Evolutionary conservation across 2,329 filamentous ascomycete species (phyloP).

Genomic region (Epichloe amarillans): DNA sequence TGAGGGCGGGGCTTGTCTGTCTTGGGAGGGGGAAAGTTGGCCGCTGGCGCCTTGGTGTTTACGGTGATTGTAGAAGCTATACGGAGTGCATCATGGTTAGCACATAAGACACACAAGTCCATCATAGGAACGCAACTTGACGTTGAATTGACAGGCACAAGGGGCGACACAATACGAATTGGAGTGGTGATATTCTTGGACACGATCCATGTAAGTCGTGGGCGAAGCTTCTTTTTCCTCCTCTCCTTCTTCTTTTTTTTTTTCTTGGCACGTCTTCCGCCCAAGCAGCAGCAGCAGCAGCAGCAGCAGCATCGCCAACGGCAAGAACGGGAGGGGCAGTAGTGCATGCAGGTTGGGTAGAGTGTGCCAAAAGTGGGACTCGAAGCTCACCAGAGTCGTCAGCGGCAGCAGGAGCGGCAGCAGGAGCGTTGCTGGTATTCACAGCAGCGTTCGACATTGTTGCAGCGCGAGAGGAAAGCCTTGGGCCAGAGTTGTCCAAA

Average conservation of each 20-base stretch:
- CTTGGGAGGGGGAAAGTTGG: conserved; percentile 70
- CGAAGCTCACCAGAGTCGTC: conserved; percentile 28
- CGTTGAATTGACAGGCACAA: background rate
- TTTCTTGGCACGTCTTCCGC: background rate
- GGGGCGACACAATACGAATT: background rate
- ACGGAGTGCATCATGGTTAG: conserved; percentile 13
- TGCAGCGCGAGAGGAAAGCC: conserved; percentile 20
- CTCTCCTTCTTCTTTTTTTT: too few species aligned
- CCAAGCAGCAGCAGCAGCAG: conserved; percentile 5
- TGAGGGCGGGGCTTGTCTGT: conserved; percentile 96
- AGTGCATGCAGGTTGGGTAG: conserved; percentile 7
- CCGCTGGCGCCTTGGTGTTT: conserved; percentile 29
- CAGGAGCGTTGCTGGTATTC: conserved; percentile 11
- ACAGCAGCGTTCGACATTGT: conserved; percentile 24
- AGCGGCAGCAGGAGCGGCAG: conserved; percentile 3
- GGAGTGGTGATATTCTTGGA: background rate
- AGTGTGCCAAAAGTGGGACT: conserved; percentile 5
- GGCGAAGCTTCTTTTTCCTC: background rate
- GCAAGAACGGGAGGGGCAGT: conserved; percentile 22
- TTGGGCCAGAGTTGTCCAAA: conserved; percentile 25
- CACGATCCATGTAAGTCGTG: background rate
- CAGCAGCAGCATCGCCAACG: conserved; percentile 6
- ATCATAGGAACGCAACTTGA: background rate
- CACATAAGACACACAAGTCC: conserved; percentile 8
- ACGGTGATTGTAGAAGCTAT: conserved; percentile 38